A percentile compares a stretch with the other conserved stretches of the same genome.
Conservation (phyloP, 306 rosid species). For the Cotoneaster glaucophyllus region DNA sequence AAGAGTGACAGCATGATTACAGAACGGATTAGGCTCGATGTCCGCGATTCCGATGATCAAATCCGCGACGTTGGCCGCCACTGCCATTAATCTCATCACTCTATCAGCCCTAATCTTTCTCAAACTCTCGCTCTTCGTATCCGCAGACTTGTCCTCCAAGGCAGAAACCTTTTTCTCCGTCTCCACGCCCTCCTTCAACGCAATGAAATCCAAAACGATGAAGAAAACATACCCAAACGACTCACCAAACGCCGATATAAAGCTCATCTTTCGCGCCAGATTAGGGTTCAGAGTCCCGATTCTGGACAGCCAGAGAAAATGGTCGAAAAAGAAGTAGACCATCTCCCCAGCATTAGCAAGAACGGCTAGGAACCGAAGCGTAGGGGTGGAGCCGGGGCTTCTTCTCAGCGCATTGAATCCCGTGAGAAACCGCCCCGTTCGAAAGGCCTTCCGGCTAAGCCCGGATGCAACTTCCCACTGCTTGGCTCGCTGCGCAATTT, state of each 20-base stretch:
- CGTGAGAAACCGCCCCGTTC: slow-evolving; percentile 69
- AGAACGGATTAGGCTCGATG: slow-evolving; percentile 84
- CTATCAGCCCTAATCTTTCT: slow-evolving; percentile 67
- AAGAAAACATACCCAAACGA: slow-evolving; percentile 80
- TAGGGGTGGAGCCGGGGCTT: slow-evolving; percentile 46
- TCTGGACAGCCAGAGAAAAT: slow-evolving; percentile 79
- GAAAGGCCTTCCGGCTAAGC: slow-evolving; percentile 82
- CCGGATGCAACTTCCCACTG: slow-evolving; percentile 83
- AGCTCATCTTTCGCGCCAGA: slow-evolving; percentile 60
- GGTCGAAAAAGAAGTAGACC: slow-evolving; percentile 95
- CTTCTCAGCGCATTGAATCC: slow-evolving; percentile 74
- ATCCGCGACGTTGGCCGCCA: slow-evolving; percentile 90
- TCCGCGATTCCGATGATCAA: slow-evolving; percentile 79
- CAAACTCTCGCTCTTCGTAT: slow-evolving; percentile 26
- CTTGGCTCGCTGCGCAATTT: slow-evolving; percentile 50
- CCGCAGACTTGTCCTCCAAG: slow-evolving; percentile 8
- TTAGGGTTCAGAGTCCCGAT: slow-evolving; percentile 63
- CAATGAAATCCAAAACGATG: slow-evolving; percentile 58
- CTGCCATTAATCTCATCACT: slow-evolving; percentile 78
- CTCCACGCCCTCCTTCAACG: slow-evolving; percentile 49
- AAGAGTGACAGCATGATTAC: slow-evolving; percentile 72
- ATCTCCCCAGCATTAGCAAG: slow-evolving; percentile 79
- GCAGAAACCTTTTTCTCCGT: slow-evolving; percentile 43
- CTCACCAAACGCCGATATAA: slow-evolving; percentile 87
- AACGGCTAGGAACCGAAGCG: slow-evolving; percentile 50